Conservation (phyloP, 495 filamentous ascomycete species). For the Penicillium maclennaniae region DNA sequence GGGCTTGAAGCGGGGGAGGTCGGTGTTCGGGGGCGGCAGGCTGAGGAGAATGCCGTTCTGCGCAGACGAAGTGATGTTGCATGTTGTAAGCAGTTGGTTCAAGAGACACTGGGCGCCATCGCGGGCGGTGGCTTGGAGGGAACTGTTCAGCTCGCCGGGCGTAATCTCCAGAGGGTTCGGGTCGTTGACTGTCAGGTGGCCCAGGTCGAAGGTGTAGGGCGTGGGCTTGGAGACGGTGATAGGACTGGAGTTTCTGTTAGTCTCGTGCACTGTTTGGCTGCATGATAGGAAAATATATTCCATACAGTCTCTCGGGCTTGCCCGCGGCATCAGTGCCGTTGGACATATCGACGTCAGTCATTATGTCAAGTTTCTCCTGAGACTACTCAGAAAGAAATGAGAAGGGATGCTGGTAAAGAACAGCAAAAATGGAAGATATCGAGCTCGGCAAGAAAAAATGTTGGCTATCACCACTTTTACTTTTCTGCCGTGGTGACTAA, state of each 20-base stretch:
- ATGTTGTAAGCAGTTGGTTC: constrained; percentile 82
- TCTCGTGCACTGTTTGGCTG: background rate
- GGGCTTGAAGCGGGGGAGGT: constrained; percentile 84
- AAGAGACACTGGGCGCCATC: constrained; percentile 85
- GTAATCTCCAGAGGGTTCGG: constrained; percentile 67
- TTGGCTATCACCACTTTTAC: constrained; percentile 23
- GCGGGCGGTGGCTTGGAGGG: constrained; percentile 67
- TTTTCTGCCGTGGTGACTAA: constrained; percentile 32
- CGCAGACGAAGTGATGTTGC: constrained; percentile 63
- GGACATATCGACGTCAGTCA: constrained; percentile 32
- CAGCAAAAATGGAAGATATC: constrained; percentile 28
- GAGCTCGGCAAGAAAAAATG: constrained; percentile 25
- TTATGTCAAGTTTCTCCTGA: constrained; percentile 10
- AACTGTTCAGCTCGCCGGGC: constrained; percentile 36
- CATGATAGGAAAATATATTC: background rate
- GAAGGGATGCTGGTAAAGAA: constrained; percentile 1
- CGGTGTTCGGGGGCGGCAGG: constrained; percentile 64
- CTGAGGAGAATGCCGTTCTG: constrained; percentile 66
- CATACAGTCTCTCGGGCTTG: constrained; percentile 45
- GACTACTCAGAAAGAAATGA: background rate
- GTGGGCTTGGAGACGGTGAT: constrained; percentile 76
- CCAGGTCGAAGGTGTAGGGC: constrained; percentile 89
- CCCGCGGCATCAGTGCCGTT: constrained; percentile 20
- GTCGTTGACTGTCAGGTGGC: constrained; percentile 76
- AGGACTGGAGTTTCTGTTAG: constrained; percentile 32